Conservation (phyloP, 495 filamentous ascomycete genomes). For the Penicillium nucicola region DNA sequence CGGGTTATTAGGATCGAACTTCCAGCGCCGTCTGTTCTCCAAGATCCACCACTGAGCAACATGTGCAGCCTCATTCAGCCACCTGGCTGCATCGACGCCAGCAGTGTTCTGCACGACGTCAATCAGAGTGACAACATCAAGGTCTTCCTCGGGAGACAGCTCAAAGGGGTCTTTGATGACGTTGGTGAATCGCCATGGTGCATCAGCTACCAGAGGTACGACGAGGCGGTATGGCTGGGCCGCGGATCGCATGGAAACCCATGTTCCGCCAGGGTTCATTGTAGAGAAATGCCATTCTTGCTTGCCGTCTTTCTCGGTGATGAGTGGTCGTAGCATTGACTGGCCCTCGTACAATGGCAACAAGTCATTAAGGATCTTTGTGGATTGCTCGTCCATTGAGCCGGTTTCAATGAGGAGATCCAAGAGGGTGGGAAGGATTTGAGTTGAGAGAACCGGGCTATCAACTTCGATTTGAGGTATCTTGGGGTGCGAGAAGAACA, state of each 20-base stretch:
- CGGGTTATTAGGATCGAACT: slow-evolving; percentile 9
- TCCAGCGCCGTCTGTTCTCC: slow-evolving; percentile 22
- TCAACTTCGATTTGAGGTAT: slow-evolving; percentile 34
- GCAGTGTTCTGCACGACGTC: slow-evolving; percentile 18
- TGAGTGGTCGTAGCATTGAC: slow-evolving; percentile 29
- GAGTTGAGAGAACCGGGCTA: slow-evolving; percentile 28
- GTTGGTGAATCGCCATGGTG: slow-evolving; percentile 34
- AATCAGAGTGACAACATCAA: slow-evolving; percentile 19
- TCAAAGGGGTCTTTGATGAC: slow-evolving; percentile 28
- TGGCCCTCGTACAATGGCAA: slow-evolving; percentile 41
- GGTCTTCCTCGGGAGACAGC: slow-evolving; percentile 12
- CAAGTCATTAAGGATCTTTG: slow-evolving; percentile 25
- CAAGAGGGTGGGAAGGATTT: slow-evolving; percentile 41
- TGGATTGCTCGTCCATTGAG: slow-evolving; percentile 25
- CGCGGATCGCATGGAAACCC: slow-evolving; percentile 33
- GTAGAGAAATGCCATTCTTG: slow-evolving; percentile 40
- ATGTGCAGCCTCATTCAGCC: slow-evolving; percentile 35
- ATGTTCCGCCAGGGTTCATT: slow-evolving; percentile 39
- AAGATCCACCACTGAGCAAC: slow-evolving; percentile 33
- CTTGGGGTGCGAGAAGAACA: slow-evolving; percentile 37
- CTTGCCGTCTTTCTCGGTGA: slow-evolving; percentile 11
- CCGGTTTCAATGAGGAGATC: slow-evolving; percentile 36
- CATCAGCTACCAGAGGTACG: slow-evolving; percentile 31
- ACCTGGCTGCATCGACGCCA: slow-evolving; percentile 26
- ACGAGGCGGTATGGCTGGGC: slow-evolving; percentile 32